Conservation (phyloP, 1,284 basidiomycete genomes). For the Rhodotorula sp. region DNA sequence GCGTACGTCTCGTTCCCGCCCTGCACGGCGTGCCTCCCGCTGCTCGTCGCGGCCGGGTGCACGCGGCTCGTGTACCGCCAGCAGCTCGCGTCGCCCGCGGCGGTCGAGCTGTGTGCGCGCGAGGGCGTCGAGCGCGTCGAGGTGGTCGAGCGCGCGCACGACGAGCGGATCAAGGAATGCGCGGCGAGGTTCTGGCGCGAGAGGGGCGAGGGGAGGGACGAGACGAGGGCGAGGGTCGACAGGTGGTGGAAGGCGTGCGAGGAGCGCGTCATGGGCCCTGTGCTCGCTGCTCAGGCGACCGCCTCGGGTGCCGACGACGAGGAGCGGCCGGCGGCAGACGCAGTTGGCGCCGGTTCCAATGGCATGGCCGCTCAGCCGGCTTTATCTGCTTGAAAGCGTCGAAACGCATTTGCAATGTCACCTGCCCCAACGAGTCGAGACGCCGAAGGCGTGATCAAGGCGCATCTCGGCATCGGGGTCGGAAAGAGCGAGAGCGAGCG, state of each 20-base stretch:
- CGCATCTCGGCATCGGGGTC: no score
- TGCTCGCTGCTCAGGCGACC: not conserved
- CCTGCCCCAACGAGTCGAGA: no score
- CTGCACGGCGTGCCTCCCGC: constrained; percentile 39
- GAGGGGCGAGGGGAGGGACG: constrained; percentile 21
- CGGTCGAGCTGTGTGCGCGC: constrained; percentile 11
- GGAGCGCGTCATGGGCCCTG: constrained; percentile 1
- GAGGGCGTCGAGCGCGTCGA: constrained; percentile 29
- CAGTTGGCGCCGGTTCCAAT: no score
- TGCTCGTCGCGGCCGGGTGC: constrained; percentile 37
- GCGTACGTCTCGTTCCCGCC: constrained; percentile 46
- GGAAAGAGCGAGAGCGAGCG: no score
- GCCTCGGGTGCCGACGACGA: no score
- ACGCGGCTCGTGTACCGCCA: constrained; percentile 39
- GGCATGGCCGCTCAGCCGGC: no score
- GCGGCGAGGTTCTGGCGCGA: constrained; percentile 20
- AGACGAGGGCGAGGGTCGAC: constrained; percentile 26
- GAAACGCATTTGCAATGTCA: no score
- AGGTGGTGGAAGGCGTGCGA: constrained; percentile 26
- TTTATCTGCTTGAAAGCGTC: no score
- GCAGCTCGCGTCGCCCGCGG: not conserved
- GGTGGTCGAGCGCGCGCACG: constrained; percentile 18
- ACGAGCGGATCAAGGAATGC: constrained; percentile 22
- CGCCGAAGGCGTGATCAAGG: no score
- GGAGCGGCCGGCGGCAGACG: no score